Base-by-base conservation (phyloP, 345 rosid species). In the Populus pruinosa region DNA sequence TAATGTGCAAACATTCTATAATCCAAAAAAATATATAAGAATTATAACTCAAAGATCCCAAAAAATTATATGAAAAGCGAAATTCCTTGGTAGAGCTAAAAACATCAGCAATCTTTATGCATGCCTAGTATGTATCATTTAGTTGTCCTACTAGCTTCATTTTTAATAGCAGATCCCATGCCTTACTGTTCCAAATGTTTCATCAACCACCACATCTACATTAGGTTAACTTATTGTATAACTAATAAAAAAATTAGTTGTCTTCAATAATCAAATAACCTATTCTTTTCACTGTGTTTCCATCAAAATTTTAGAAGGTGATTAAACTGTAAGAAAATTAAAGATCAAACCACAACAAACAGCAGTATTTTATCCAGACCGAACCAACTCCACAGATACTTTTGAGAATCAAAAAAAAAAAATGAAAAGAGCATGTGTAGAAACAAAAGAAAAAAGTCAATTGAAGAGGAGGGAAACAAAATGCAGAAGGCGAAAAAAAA, bases 191-290 rank as follows among this genome's bases (percentile, higher is more conserved):
- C 17, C 17, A 70, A 35, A 69, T 74, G 41, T 64, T 68, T 35
- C 39, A 76, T 73, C 71, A 76, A 61, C 36, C 70, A 41, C 9
- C 68, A 69, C 36, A 64, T 17, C 49, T 36, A 75, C 75, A 56
- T 25, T 64, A 65, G 70, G 36, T 67, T 68, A 56, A 50, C 50
- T 38, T 31, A 73, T 23, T 27, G 70, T n/a, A 11, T 10, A 59
- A 59, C 64, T 59, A 23, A 59, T 75, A 50, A 72, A 38, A 36
- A 53, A 44, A 50, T 55, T 11, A 47, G 50, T 69, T 73, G 20
- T 59, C 62, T 41, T 43, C 18, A 35, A 38, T 13, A 21, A 59
- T 14, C 23, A 9, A 59, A 59, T n/a, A 59, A 23, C 47, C 25
- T 44, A 11, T 18, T n/a, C 16, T 44, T 67, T 76, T 70, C 65